Evolutionary conservation across 1,284 basidiomycete genomes (phyloP).

Genomic region (Ceratobasidium sp.): DNA sequence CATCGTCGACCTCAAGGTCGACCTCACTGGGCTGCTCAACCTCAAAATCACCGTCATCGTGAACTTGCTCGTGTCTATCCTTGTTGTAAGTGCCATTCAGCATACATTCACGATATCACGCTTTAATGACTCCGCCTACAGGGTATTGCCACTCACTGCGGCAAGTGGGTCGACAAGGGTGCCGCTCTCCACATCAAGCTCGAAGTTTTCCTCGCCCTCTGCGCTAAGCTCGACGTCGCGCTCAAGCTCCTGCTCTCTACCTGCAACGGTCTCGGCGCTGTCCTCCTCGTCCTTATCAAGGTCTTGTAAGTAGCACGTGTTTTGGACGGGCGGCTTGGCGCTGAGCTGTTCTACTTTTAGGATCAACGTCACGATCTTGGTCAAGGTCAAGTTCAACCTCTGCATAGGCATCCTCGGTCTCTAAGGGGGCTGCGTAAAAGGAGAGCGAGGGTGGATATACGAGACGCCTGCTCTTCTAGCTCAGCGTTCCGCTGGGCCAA

Average conservation of each 20-base stretch:
- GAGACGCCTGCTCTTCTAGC: not conserved
- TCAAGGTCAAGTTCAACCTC: conserved; percentile 42
- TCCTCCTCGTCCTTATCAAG: conserved; percentile 34
- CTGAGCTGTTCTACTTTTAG: not conserved
- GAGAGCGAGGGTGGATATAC: not conserved
- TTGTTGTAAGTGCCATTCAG: conserved; percentile 13
- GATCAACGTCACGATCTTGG: conserved; percentile 39
- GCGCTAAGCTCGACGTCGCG: conserved; percentile 35
- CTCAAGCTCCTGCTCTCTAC: conserved; percentile 33
- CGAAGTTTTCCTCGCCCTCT: conserved; percentile 32
- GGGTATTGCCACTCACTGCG: conserved; percentile 41
- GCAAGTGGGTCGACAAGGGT: conserved; percentile 43
- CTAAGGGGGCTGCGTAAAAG: not conserved
- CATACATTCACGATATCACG: not conserved
- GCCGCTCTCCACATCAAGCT: conserved; percentile 22
- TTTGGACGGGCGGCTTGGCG: not conserved
- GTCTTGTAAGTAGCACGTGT: conserved; percentile 16
- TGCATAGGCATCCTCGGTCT: conserved; percentile 44
- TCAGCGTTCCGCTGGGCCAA: not conserved
- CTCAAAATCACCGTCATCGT: conserved; percentile 37
- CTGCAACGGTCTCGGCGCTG: conserved; percentile 43
- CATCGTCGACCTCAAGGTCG: conserved; percentile 36
- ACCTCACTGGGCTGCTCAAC: conserved; percentile 44
- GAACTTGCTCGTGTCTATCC: conserved; percentile 36
- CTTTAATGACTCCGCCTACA: not conserved